Evolutionary conservation across 441 rosid genomes (phyloP), one percentile per base, ranked within the genome.

Genomic region (Capsella rubella): DNA sequence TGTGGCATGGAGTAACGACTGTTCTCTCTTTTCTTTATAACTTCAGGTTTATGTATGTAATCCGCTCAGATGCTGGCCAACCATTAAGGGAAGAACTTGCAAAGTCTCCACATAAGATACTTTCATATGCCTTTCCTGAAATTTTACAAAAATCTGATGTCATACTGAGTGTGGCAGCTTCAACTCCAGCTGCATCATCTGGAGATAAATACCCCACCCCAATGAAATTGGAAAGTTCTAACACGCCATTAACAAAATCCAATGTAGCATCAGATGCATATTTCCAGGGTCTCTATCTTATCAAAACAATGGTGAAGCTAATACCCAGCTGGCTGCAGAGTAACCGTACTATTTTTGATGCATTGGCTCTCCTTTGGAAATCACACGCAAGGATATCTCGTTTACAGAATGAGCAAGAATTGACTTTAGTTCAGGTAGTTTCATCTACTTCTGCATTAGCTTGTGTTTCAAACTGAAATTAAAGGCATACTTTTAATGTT

Each of bases 41-140:
- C 57, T 84, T 68, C 89, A 96, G 99, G 84, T 96, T 96, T 83
- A 90, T 93, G 97, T 90, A 87, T 81, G 81, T 93, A 74, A 88
- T 96, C 82, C 85, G 87, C 65, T 96, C 99, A 49, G 98, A 93
- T 84, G 93, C 93, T 69, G 99, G 99, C 67, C 99, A 91, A 76
- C 93, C 95, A 50, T 71, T 96, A 80, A 85, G 98, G 77, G 99
- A 96, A 72, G 99, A 96, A 80, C 97, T 96, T 76, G 93, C 99
- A 63, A 93, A 90, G 79, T 93, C 97, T 21, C 93, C 96, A 9
- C 89, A 85, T 77, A 96, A 96, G 84, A 90, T 96, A 82, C 91
- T 93, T 80, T 83, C 86, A 67, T 84, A 82, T 83, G 94, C 97
- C 52, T 91, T 96, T 84, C 88, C 97, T 25, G 97, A 87, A 70